Percentiles rank a stretch among this genome's conserved stretches.
phyloP scores from a whole-genome alignment of 495 filamentous ascomycete genomes.

The Astrothelium subdiscretum region DNA sequence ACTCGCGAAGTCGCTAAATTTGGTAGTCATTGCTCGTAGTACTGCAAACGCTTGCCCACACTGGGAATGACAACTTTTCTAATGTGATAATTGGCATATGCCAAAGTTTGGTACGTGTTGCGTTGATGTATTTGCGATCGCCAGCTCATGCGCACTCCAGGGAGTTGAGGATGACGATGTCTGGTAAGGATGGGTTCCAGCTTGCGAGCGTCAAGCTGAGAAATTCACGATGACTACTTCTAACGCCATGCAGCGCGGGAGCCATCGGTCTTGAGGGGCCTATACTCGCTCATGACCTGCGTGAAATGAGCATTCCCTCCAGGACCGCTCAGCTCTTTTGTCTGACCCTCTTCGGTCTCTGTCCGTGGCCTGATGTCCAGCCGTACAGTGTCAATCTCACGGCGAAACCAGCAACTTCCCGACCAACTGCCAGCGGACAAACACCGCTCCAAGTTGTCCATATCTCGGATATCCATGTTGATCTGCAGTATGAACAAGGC shows the following conservation, averaged over 20 bases:
- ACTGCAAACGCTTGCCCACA: neutral
- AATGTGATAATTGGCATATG: neutral
- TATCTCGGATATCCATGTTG: conserved; percentile 46
- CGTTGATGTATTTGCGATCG: neutral
- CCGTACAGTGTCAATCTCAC: conserved; percentile 36
- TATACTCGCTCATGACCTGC: conserved; percentile 36
- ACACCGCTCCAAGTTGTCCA: conserved; percentile 41
- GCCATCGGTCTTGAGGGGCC: conserved; percentile 33
- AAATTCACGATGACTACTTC: neutral
- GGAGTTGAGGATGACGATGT: neutral
- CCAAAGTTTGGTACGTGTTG: neutral
- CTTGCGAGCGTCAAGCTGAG: neutral
- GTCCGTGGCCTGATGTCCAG: conserved; percentile 34
- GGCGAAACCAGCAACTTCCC: conserved; percentile 28
- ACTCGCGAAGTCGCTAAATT: neutral
- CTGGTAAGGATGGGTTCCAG: neutral
- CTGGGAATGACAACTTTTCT: neutral
- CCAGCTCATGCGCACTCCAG: neutral
- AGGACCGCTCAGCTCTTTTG: conserved; percentile 40
- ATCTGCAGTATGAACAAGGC: conserved; percentile 39
- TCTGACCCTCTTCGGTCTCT: conserved; percentile 37
- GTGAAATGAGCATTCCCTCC: conserved; percentile 34
- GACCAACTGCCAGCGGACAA: conserved; percentile 35
- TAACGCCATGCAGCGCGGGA: neutral
- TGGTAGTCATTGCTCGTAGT: neutral